Base-by-base conservation (phyloP, 139 green algal species). In the Bryopsis sp. region DNA sequence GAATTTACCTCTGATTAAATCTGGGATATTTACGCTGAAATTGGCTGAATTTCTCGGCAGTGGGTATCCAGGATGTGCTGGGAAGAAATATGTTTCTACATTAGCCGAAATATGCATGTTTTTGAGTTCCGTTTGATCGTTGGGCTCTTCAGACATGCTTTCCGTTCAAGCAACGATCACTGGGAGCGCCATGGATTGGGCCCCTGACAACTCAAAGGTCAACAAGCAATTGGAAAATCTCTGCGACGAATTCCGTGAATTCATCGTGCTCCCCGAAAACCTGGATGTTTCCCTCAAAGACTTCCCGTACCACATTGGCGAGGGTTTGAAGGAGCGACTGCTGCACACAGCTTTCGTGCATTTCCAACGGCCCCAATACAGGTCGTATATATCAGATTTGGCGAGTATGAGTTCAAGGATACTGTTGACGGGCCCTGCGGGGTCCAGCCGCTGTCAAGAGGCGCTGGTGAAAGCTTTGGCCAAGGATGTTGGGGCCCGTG, bases 341-440 rank as follows among this genome's bases (percentile, higher is more conserved):
- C 26, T 58, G 62, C 54, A 37, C 62, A 57, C 37, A 32, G 37
- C 62, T 3, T 48, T 11, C 36, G 37, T 69, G 7, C 43, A 69
- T 37, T 50, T 69, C 62, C 8, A 28, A 3, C 37, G 19, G 6
- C 35, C 48, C 7, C 3, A 6, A 6, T 57, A 50, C 62, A 24
- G 15, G 7, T 29, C 62, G 11, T 69, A 32, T 36, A 35, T 69
- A 38, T 38, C 39, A n/a, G 43, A 54, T 8, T 37, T 69, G 7
- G 38, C 39, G 3, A 5, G 31, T 22, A 8, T 69, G 8, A 58
- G 35, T 36, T 36, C 31, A 35, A 7, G 62, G 6, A 57, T 69
- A 29, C 43, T 69, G 62, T 35, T 69, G 22, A 69, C 38, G 24
- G 62, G 62, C 35, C 62, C 62, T 3, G 22, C 6, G 48, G 62